These are phyloP conservation scores for Fraxinus dipetala DNA, from an alignment of 305 asterid genomes.

Conservation along the genomic window DNA sequence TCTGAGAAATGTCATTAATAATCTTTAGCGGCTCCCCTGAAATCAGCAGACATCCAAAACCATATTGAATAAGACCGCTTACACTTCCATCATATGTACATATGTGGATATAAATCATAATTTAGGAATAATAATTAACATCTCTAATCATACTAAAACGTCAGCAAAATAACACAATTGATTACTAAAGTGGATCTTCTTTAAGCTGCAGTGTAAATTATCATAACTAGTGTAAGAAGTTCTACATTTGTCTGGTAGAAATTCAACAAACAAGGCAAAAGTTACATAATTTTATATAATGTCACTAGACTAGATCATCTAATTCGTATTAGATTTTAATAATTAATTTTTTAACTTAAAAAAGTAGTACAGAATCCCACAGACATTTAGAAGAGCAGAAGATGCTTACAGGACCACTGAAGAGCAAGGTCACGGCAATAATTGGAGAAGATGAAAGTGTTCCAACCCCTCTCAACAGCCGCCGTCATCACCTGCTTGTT, in stretches of 20 bases:
- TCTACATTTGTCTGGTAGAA: not conserved
- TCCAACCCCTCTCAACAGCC: slow-evolving; percentile 88
- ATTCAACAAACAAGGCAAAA: not conserved
- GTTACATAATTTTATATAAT: not conserved
- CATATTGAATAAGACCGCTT: not conserved
- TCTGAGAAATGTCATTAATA: not conserved
- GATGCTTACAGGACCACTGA: slow-evolving; percentile 70
- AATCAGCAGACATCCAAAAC: not conserved
- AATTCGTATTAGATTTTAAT: not conserved
- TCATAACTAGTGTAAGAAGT: not conserved
- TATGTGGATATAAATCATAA: not conserved
- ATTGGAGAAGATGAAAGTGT: slow-evolving; percentile 56
- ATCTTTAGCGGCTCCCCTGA: not conserved
- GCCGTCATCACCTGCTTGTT: slow-evolving; percentile 81
- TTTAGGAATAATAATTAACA: not conserved
- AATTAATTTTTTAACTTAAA: not conserved
- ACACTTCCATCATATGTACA: not conserved
- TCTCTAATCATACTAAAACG: not conserved
- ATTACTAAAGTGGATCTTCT: not conserved
- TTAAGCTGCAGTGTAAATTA: not conserved
- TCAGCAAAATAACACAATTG: not conserved
- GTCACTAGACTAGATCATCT: not conserved
- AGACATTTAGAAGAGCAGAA: not conserved
- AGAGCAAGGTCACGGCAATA: slow-evolving; percentile 54
- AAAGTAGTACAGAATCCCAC: not conserved